These are phyloP conservation scores for Nitzschia sp. DNA, from an alignment of 108 stramenopile species.

Conservation along the genomic window DNA sequence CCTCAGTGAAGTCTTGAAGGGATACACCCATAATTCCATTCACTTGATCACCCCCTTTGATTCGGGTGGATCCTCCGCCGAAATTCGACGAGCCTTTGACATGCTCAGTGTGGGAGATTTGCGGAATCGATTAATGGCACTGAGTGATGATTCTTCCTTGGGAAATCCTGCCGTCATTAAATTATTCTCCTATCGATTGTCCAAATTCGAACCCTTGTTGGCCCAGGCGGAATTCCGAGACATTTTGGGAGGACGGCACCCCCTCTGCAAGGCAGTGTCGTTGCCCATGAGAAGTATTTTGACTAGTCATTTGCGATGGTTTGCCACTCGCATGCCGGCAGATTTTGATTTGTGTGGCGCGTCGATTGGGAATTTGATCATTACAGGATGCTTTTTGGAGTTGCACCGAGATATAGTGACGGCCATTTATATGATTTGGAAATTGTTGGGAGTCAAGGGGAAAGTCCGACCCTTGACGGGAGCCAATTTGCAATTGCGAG, in stretches of 20 bases:
- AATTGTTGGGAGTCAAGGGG: slow-evolving; percentile 37
- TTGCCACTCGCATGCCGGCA: slow-evolving; percentile 28
- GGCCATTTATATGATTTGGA: slow-evolving; percentile 25
- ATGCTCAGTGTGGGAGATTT: slow-evolving; percentile 35
- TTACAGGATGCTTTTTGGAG: slow-evolving; percentile 37
- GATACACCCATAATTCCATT: slow-evolving; percentile 38
- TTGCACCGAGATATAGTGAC: slow-evolving; percentile 35
- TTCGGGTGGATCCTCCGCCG: slow-evolving; percentile 35
- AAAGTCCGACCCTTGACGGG: slow-evolving; percentile 31
- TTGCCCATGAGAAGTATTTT: slow-evolving; percentile 35
- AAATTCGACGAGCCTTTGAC: slow-evolving; percentile 33
- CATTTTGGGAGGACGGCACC: slow-evolving; percentile 19
- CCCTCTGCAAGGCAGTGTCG: slow-evolving; percentile 18
- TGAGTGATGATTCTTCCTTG: slow-evolving; percentile 16
- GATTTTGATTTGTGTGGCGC: slow-evolving; percentile 39
- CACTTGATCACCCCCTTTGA: slow-evolving; percentile 44
- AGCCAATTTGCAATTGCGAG: slow-evolving; percentile 34
- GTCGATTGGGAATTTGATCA: slow-evolving; percentile 40
- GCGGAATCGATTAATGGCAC: slow-evolving; percentile 25
- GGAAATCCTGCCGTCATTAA: slow-evolving; percentile 19
- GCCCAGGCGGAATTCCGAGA: slow-evolving; percentile 19
- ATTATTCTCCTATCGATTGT: slow-evolving; percentile 22
- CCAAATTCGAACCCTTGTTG: slow-evolving; percentile 4
- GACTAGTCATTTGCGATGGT: slow-evolving; percentile 32
- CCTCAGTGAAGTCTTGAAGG: slow-evolving; percentile 22